Percentiles rank a stretch among this genome's conserved stretches.
Conservation (phyloP, 805 yeast species). For the Yarrowia sp. region DNA sequence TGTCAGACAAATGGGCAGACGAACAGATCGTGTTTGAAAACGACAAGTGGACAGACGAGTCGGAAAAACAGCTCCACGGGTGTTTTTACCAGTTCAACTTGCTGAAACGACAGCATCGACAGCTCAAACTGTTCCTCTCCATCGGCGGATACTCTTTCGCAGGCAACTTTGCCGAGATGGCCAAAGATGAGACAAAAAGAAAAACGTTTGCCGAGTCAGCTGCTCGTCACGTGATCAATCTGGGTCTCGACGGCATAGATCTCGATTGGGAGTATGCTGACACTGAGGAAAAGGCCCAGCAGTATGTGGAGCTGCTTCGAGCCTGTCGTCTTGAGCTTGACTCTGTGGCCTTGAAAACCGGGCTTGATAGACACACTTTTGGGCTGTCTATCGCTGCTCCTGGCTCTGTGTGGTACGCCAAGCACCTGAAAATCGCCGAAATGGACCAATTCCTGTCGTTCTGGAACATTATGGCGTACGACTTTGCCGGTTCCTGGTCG, state of each 20-base stretch:
- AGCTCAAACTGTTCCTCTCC: slow-evolving; percentile 68
- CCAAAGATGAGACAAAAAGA: slow-evolving; percentile 52
- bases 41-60: slow-evolving; percentile 34
- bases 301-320: slow-evolving; percentile 56
- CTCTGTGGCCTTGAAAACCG: slow-evolving; percentile 49
- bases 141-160: slow-evolving; percentile 82
- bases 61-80: slow-evolving; percentile 51
- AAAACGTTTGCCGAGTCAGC: slow-evolving; percentile 59
- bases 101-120: slow-evolving; percentile 54
- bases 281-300: slow-evolving; percentile 55
- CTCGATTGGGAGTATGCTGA: slow-evolving; percentile 94
- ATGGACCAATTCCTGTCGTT: slow-evolving; percentile 66
- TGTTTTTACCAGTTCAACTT: slow-evolving; percentile 58
- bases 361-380: slow-evolving; percentile 48
- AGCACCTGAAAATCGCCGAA: slow-evolving; percentile 55
- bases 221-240: slow-evolving; percentile 56
- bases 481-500: slow-evolving; percentile 83
- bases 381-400: slow-evolving; percentile 80
- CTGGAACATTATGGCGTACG: slow-evolving; percentile 94
- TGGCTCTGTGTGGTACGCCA: slow-evolving; percentile 59
- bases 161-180: slow-evolving; percentile 57
- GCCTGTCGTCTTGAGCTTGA: slow-evolving; percentile 54
- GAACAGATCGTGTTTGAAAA: slow-evolving; percentile 26
- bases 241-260: slow-evolving; percentile 89
- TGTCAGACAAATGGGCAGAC: slow-evolving; percentile 75